Conservation (phyloP, 306 rosid genomes). For the Castanea mollissima region DNA sequence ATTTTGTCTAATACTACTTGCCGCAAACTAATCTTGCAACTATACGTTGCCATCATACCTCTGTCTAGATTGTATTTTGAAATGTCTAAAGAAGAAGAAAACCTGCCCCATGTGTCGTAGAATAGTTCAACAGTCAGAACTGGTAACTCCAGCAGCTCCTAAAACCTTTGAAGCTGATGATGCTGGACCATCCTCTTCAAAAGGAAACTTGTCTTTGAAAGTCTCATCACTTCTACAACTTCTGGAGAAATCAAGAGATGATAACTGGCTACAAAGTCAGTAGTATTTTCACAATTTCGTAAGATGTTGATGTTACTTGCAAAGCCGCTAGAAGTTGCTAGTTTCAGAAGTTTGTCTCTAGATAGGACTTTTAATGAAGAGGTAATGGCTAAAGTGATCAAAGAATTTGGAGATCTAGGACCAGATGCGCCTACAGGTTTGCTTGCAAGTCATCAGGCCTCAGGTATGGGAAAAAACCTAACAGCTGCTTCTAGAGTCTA, state of each 20-base stretch:
- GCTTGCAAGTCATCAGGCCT: slow-evolving; percentile 75
- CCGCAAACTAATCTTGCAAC: slow-evolving; percentile 48
- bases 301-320: slow-evolving; percentile 60
- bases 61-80: slow-evolving; percentile 68
- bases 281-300: slow-evolving; percentile 74
- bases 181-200: slow-evolving; percentile 12
- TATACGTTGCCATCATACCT: slow-evolving; percentile 70
- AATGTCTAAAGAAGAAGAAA: slow-evolving; percentile 22
- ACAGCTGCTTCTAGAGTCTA: slow-evolving; percentile 71
- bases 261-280: slow-evolving; percentile 52
- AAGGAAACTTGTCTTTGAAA: slow-evolving; percentile 46
- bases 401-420: slow-evolving; percentile 42
- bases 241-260: slow-evolving; percentile 48
- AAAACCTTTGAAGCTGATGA: slow-evolving; percentile 34
- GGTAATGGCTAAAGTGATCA: slow-evolving; percentile 52
- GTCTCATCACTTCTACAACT: slow-evolving; percentile 55
- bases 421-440: slow-evolving; percentile 42
- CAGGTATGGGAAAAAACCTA: slow-evolving; percentile 68
- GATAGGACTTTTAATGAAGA: slow-evolving; percentile 69
- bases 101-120: slow-evolving; percentile 72
- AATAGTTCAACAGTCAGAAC: slow-evolving; percentile 45
- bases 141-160: slow-evolving; percentile 56
- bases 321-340: slow-evolving; percentile 52
- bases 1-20: no score
- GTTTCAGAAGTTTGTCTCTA: slow-evolving; percentile 62